These are phyloP conservation scores for Ascobolus immersus DNA, from an alignment of 495 filamentous ascomycete species.

Conservation along the genomic window DNA sequence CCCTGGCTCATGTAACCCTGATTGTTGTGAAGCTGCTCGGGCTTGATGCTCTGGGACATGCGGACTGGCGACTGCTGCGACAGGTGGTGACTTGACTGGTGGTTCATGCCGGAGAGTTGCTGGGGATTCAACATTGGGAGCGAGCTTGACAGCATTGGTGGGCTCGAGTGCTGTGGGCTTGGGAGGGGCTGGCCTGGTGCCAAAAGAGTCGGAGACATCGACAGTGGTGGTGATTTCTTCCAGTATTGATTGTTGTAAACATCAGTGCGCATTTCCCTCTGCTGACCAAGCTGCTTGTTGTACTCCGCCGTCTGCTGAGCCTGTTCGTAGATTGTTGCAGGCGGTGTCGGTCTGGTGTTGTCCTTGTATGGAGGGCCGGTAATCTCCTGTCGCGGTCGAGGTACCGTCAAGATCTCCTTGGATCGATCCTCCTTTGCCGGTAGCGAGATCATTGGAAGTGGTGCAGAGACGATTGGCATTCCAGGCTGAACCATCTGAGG, in stretches of 20 bases:
- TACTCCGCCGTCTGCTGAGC: conserved; percentile 71
- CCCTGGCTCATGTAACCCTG: conserved; percentile 16
- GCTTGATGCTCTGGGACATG: conserved; percentile 14
- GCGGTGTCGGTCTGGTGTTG: conserved; percentile 49
- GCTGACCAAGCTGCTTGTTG: conserved; percentile 54
- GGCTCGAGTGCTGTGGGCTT: conserved; percentile 20
- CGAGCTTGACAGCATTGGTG: conserved; percentile 26
- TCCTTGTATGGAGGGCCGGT: conserved; percentile 76
- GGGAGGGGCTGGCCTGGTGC: conserved; percentile 22
- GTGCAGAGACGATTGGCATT: conserved; percentile 37
- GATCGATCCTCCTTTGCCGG: conserved; percentile 48
- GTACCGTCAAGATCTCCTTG: conserved; percentile 57
- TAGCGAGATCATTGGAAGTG: conserved; percentile 67
- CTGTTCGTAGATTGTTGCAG: conserved; percentile 65
- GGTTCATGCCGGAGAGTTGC: conserved; percentile 19
- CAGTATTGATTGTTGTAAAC: conserved; percentile 34
- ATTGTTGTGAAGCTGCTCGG: conserved; percentile 15
- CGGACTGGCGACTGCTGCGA: conserved; percentile 17
- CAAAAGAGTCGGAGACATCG: conserved; percentile 27
- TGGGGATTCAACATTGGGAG: conserved; percentile 21
- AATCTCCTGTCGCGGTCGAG: conserved; percentile 71
- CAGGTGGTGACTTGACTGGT: conserved; percentile 19
- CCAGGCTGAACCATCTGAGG: conserved; percentile 42
- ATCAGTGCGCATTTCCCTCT: conserved; percentile 46
- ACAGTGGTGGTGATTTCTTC: conserved; percentile 48